Conservation (phyloP, 352 stramenopile species). For the Phytophthora tubulina region DNA sequence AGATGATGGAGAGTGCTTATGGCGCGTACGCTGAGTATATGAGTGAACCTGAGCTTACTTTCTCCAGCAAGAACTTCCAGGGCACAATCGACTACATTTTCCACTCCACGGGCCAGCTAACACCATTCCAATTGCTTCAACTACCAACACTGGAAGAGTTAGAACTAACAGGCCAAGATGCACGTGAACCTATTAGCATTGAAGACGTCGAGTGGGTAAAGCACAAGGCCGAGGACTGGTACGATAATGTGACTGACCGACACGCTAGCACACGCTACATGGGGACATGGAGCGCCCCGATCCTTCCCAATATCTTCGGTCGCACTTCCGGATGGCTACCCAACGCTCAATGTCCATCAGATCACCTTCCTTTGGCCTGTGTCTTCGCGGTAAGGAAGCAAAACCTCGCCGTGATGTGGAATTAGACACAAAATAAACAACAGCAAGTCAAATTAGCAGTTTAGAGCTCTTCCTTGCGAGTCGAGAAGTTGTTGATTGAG, state of each 20-base stretch:
- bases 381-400: slow-evolving; percentile 67
- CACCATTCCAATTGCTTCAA: slow-evolving; percentile 63
- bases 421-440: slow-evolving; percentile 35
- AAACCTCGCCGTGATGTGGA: slow-evolving; percentile 61
- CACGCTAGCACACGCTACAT: slow-evolving; percentile 49
- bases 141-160: slow-evolving; percentile 61
- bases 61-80: slow-evolving; percentile 61
- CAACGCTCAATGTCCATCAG: slow-evolving; percentile 75
- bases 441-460: slow-evolving; percentile 1
- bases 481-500: slow-evolving; percentile 25
- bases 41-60: slow-evolving; percentile 79
- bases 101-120: slow-evolving; percentile 63
- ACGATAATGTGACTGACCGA: slow-evolving; percentile 24
- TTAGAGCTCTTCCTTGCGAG: slow-evolving; percentile 48
- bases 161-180: slow-evolving; percentile 53
- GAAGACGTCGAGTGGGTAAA: slow-evolving; percentile 55
- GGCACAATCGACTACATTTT: slow-evolving; percentile 91
- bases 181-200: slow-evolving; percentile 21
- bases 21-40: slow-evolving; percentile 55
- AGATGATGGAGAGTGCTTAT: slow-evolving; percentile 84
- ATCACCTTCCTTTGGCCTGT: slow-evolving; percentile 79
- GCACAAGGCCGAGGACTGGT: slow-evolving; percentile 52
- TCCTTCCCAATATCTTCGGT: slow-evolving; percentile 52
- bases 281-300: slow-evolving; percentile 56
- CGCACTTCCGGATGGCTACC: slow-evolving; percentile 60